phyloP scores from a whole-genome alignment of 2,329 filamentous ascomycete species.

The Aspergillus jensenii region DNA sequence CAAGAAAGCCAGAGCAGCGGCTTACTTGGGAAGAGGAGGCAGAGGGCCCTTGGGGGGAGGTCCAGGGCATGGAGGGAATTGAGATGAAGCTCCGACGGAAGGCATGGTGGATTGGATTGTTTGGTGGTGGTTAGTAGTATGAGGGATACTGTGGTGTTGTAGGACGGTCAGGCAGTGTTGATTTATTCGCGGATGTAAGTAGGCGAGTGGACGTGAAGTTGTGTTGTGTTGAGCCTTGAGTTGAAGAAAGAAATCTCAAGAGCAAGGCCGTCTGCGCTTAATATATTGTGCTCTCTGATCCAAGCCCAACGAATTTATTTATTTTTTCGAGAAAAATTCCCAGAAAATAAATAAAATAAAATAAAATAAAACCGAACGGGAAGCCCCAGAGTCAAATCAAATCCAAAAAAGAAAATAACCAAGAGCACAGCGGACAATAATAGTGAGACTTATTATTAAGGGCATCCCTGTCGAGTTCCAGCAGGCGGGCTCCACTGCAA shows the following conservation, averaged over 20 bases:
- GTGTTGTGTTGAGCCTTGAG: background rate
- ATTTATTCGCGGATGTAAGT: slow-evolving; percentile 2
- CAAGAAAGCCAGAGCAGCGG: slow-evolving; percentile 15
- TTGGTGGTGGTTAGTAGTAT: slow-evolving; percentile 2
- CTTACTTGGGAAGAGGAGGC: slow-evolving; percentile 41
- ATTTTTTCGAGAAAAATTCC: slow-evolving; percentile 9
- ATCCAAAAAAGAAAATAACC: slow-evolving; percentile 5
- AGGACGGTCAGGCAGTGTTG: background rate
- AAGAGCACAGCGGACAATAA: slow-evolving; percentile 9
- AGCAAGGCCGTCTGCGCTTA: slow-evolving; percentile 18
- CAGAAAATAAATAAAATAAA: slow-evolving; percentile 4
- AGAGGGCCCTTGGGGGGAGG: slow-evolving; percentile 41
- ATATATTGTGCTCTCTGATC: slow-evolving; percentile 16
- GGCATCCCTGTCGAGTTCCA: slow-evolving; percentile 20
- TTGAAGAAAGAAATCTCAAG: slow-evolving; percentile 5
- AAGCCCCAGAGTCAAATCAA: slow-evolving; percentile 10
- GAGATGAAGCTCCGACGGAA: slow-evolving; percentile 35
- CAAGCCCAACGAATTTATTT: slow-evolving; percentile 8
- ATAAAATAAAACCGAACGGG: slow-evolving; percentile 6
- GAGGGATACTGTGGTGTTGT: background rate
- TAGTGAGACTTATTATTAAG: slow-evolving; percentile 7
- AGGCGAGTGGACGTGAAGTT: background rate
- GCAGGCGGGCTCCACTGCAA: slow-evolving; percentile 19
- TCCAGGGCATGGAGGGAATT: slow-evolving; percentile 41
- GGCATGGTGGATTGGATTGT: slow-evolving; percentile 27